Percentiles rank a stretch among this genome's conserved stretches.
Conservation (phyloP, 2,329 filamentous ascomycete genomes). For the Microcyclospora tardicrescens region DNA sequence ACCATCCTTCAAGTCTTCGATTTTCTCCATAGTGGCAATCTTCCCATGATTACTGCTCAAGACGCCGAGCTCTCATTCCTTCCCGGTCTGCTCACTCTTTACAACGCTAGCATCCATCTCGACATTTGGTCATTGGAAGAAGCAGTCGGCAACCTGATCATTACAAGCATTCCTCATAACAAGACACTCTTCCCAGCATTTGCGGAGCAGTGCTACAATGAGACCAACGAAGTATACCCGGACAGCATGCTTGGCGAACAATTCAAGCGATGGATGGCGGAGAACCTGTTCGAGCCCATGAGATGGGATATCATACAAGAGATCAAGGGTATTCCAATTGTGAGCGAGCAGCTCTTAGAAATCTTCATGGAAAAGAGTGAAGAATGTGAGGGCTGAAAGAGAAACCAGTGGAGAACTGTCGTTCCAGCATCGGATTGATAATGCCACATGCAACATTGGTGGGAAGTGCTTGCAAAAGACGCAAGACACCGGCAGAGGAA, state of each 20-base stretch:
- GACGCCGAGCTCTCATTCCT: background rate
- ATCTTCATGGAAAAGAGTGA: background rate
- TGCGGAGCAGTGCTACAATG: background rate
- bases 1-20: conserved; percentile 2
- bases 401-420: no score
- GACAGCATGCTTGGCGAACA: background rate
- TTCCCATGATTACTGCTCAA: background rate
- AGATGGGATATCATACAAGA: background rate
- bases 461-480: no score
- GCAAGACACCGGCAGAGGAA: no score
- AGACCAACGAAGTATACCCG: background rate
- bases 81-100: background rate
- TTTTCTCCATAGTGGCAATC: background rate
- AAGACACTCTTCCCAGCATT: background rate
- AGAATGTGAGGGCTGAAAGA: no score
- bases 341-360: conserved; percentile 2
- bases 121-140: background rate
- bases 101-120: conserved; percentile 1
- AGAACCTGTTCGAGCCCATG: background rate
- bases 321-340: background rate
- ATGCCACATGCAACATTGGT: no score
- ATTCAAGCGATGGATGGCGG: conserved; percentile 2
- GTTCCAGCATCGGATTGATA: no score
- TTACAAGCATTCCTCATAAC: background rate
- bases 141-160: conserved; percentile 1